These are phyloP conservation scores for Beauveria sp. DNA, from an alignment of 2,329 filamentous ascomycete genomes.

Conservation along the genomic window DNA sequence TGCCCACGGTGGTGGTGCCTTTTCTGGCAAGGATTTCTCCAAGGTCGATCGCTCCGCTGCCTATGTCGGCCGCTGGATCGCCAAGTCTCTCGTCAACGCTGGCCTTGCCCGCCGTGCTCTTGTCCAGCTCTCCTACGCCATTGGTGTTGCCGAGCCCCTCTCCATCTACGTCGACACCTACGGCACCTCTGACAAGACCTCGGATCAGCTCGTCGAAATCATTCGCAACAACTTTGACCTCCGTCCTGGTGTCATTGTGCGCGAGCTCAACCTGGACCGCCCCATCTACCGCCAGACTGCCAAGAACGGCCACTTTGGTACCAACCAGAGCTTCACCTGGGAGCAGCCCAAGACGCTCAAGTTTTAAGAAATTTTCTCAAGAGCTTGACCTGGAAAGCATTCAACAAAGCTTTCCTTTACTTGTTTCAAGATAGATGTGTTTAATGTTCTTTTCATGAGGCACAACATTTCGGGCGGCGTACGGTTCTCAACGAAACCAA, in stretches of 20 bases:
- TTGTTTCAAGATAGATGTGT: constrained; percentile 28
- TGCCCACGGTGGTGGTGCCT: constrained; percentile 98
- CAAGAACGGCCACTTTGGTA: constrained; percentile 98
- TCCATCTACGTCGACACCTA: constrained; percentile 98
- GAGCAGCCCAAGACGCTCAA: constrained; percentile 95
- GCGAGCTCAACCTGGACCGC: constrained; percentile 88
- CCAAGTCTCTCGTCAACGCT: constrained; percentile 90
- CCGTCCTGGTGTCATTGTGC: constrained; percentile 95
- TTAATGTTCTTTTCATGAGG: constrained; percentile 30
- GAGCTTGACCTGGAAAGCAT: constrained; percentile 25
- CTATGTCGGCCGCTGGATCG: constrained; percentile 96
- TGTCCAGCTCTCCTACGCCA: constrained; percentile 98
- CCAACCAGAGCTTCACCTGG: constrained; percentile 96
- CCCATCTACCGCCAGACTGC: constrained; percentile 98
- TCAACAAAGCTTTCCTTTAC: constrained; percentile 32
- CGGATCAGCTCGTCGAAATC: constrained; percentile 90
- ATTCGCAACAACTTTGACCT: constrained; percentile 96
- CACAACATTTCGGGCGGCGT: constrained; percentile 30
- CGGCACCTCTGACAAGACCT: constrained; percentile 83
- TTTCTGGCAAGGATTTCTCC: constrained; percentile 99
- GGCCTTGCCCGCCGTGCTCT: constrained; percentile 86
- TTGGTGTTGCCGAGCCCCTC: constrained; percentile 95
- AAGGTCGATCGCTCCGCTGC: constrained; percentile 98
- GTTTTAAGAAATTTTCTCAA: constrained; percentile 53
- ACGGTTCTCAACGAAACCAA: constrained; percentile 41